phyloP scores from a whole-genome alignment of 192 early-diverging fungal genomes.

The Backusella australiensis region DNA sequence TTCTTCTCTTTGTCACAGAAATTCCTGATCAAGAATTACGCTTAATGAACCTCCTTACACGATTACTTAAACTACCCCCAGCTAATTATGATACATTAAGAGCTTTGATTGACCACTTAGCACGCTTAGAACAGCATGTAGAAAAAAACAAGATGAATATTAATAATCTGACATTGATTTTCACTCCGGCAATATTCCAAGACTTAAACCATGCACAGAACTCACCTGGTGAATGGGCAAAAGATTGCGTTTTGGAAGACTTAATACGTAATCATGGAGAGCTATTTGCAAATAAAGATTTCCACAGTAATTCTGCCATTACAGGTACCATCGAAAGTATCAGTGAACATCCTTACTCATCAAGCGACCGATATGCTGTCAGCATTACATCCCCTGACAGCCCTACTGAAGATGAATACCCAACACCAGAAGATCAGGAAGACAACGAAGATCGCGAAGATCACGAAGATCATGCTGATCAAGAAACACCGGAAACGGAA shows the following conservation, averaged over 20 bases:
- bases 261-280: slow-evolving; percentile 28
- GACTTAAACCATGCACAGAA: slow-evolving; percentile 46
- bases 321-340: slow-evolving; percentile 24
- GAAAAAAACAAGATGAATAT: slow-evolving; percentile 66
- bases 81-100: slow-evolving; percentile 56
- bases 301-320: slow-evolving; percentile 23
- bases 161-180: slow-evolving; percentile 59
- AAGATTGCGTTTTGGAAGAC: slow-evolving; percentile 38
- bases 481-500: background rate
- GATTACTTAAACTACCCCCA: slow-evolving; percentile 43
- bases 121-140: slow-evolving; percentile 46
- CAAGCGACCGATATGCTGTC: background rate
- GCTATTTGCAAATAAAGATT: slow-evolving; percentile 31
- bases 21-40: slow-evolving; percentile 41
- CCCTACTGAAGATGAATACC: background rate
- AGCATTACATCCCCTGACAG: background rate
- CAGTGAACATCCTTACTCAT: background rate
- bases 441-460: background rate
- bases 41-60: slow-evolving; percentile 39
- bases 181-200: slow-evolving; percentile 64
- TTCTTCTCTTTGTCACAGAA: slow-evolving; percentile 21
- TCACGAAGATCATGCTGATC: background rate
- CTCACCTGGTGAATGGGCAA: slow-evolving; percentile 35
- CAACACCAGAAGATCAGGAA: background rate
- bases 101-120: slow-evolving; percentile 53